Evolutionary conservation across 164 flowering plant species (phyloP), one percentile per base, ranked within the genome.

Genomic region (Stephania cephalantha): DNA sequence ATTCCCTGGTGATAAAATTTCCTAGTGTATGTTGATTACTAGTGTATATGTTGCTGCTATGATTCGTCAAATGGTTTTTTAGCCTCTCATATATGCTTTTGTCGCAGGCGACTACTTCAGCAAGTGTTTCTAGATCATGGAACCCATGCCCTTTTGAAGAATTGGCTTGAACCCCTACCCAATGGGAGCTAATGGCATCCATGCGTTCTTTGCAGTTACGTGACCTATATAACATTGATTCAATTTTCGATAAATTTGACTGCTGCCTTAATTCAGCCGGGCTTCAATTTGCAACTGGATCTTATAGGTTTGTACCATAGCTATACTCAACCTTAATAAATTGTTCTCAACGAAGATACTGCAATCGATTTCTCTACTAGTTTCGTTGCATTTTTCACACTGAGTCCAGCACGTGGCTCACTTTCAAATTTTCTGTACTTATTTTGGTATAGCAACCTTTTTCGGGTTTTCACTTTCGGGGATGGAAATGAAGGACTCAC

Each of bases 221-320:
- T 71, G 90, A 91, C 71, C 72, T 91, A 79, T 91, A 91, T 79
- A 83, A 87, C 71, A 84, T 83, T 74, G 96, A 91, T 79, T 80
- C 88, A 71, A 86, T 91, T 73, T 91, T 91, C 78, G 95, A 91
- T 81, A 91, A 88, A 79, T 91, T 91, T 70, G 91, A 81, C 17
- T 91, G 95, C 85, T 91, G 91, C 79, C 66, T 86, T 71, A 86
- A 90, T 78, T 83, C 87, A 66, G 85, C 87, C 75, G 91, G 89
- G 69, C 81, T 74, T 79, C 89, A 83, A 55, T 85, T 85, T 79
- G 96, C 96, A 50, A 89, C 92, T 18, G 96, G 93, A 53, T 89
- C 96, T 70, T 91, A 91, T 76, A 85, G 93, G 95, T 88, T 71
- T 73, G 79, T 77, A 70, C 68, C 73, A 46, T 66, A 0, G n/a